Conservation (phyloP, 768 basidiomycete genomes). For the Boletus patriciae region DNA sequence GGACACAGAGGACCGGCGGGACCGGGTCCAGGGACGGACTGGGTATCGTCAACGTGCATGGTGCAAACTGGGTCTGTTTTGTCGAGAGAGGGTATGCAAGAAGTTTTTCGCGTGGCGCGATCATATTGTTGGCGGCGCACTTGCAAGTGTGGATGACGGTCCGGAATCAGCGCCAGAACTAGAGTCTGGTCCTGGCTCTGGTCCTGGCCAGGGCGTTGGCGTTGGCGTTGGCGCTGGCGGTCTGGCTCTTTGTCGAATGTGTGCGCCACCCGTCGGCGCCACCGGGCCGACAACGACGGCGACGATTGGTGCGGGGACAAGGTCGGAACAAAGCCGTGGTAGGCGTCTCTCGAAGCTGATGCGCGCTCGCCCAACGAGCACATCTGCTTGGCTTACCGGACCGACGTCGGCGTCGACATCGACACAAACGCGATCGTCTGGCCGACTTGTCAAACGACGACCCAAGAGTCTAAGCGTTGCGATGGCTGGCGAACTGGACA, state of each 20-base stretch:
- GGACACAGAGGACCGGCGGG: not conserved
- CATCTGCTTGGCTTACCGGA: not conserved
- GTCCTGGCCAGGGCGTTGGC: not conserved
- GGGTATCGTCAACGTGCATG: not conserved
- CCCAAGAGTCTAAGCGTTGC: not conserved
- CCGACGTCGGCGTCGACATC: conserved; percentile 7
- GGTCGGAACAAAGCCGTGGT: not conserved
- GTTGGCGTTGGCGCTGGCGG: not conserved
- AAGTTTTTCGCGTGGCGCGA: conserved; percentile 12
- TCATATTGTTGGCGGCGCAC: not conserved
- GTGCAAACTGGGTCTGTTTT: conserved; percentile 1
- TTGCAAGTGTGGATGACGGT: not conserved
- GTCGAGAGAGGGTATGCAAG: conserved; percentile 5
- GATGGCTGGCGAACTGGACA: not conserved
- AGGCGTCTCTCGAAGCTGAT: not conserved
- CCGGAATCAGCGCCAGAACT: not conserved
- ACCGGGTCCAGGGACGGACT: not conserved
- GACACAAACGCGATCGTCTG: not conserved
- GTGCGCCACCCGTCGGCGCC: conserved; percentile 15
- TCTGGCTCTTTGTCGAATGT: not conserved
- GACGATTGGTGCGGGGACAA: not conserved
- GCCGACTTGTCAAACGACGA: conserved; percentile 12
- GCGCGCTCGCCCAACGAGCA: conserved; percentile 2
- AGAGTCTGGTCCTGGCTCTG: not conserved
- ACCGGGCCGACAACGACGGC: conserved; percentile 1